phyloP scores from a whole-genome alignment of 352 stramenopile genomes.

The Pythium rishiriense region DNA sequence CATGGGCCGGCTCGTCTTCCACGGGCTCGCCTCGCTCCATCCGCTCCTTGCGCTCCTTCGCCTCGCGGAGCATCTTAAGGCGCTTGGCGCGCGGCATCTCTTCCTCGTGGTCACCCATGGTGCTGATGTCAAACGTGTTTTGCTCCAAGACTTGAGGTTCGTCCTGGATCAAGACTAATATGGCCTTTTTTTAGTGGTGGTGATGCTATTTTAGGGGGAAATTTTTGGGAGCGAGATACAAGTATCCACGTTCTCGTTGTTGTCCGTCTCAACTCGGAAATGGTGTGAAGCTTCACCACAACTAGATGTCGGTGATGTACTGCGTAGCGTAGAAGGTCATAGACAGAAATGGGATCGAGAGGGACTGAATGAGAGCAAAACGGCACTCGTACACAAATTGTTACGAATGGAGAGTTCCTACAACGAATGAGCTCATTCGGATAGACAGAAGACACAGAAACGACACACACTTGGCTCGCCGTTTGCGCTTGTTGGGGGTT shows the following conservation, averaged over 20 bases:
- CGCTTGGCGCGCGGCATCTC: conserved; percentile 80
- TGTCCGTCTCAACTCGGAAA: too few species aligned
- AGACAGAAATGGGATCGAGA: too few species aligned
- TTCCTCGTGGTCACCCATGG: conserved; percentile 42
- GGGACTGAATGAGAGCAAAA: too few species aligned
- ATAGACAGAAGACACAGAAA: conserved; percentile 31
- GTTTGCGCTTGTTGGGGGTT: too few species aligned
- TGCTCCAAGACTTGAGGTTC: neutral
- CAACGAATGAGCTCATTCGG: neutral
- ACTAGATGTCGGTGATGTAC: too few species aligned
- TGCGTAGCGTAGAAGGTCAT: too few species aligned
- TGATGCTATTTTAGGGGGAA: neutral
- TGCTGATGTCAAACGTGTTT: conserved; percentile 15
- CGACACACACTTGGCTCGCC: conserved; percentile 19
- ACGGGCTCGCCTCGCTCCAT: conserved; percentile 34
- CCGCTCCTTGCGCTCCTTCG: conserved; percentile 75
- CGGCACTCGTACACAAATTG: neutral
- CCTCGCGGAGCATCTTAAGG: conserved; percentile 81
- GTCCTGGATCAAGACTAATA: neutral
- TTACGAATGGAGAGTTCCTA: conserved; percentile 18
- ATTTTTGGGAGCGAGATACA: too few species aligned
- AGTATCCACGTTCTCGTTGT: too few species aligned
- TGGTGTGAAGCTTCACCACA: too few species aligned
- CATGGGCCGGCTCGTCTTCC: conserved; percentile 17
- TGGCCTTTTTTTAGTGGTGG: conserved; percentile 2